Percentiles rank a stretch among this genome's conserved stretches.
Evolutionary conservation across 192 early-diverging fungal genomes (phyloP).

Genomic region (Backusella liffmaniae): DNA sequence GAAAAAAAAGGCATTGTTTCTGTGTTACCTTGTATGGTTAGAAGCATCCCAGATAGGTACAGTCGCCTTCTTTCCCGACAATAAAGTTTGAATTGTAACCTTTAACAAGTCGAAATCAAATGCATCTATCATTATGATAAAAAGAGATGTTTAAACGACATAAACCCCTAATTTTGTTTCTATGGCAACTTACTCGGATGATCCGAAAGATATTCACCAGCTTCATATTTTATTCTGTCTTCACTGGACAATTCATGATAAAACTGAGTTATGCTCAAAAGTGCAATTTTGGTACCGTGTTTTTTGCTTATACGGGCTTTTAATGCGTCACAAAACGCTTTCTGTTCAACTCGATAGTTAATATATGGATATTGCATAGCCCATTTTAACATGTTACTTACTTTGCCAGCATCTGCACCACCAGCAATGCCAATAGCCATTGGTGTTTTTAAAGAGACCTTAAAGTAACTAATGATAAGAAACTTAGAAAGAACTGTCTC

Average conservation of each 20-base stretch:
- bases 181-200: constrained; percentile 50
- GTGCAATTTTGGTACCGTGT: constrained; percentile 38
- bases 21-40: constrained; percentile 41
- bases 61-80: constrained; percentile 43
- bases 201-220: constrained; percentile 63
- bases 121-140: constrained; percentile 47
- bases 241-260: constrained; percentile 55
- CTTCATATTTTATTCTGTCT: constrained; percentile 48
- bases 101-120: constrained; percentile 76
- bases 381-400: neutral
- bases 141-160: neutral
- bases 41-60: constrained; percentile 68
- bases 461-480: constrained; percentile 20
- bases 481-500: neutral
- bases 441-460: constrained; percentile 31
- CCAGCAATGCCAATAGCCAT: constrained; percentile 55
- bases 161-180: neutral
- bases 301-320: neutral
- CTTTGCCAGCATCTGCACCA: constrained; percentile 50
- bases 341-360: constrained; percentile 34
- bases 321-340: constrained; percentile 17
- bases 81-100: constrained; percentile 48
- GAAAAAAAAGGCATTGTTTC: neutral
- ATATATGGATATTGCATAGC: neutral
- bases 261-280: constrained; percentile 67